Base-by-base conservation (phyloP, 176 grass and related monocot genomes). In the Musa acuminata region DNA sequence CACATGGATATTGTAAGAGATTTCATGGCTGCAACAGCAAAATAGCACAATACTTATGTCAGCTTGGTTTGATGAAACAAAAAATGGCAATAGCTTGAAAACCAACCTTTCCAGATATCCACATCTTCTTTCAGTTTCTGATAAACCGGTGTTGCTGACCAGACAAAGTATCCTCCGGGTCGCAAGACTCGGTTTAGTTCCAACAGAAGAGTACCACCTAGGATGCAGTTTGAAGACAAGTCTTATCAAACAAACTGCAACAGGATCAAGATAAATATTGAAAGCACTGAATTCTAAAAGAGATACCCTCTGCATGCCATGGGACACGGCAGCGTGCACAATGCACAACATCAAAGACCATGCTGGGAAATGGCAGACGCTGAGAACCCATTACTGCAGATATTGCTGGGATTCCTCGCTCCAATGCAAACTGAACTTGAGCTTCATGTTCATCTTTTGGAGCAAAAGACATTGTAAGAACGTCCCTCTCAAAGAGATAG, bases 361-460 rank as follows among this genome's bases (percentile, higher is more conserved):
- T 87, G 82, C 90, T 76, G 16, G 90, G 95, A 69, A 98, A 98
- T 0, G 82, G 88, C 1, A 98, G 90, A 51, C 90, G 88, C 69
- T 94, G 89, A 68, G 95, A 88, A 0, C 95, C 95, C 95, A 91
- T 98, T 79, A 98, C 90, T 62, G 90, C 84, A 78, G 95, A 98
- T 84, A 98, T 98, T 79, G 86, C 86, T 67, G 95, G 95, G 58
- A 98, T 91, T 22, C 95, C 90, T 1, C 95, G 86, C 79, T 93
- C 95, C 8, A 98, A 82, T 73, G 95, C 95, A 74, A 98, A 81
- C 73, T 98, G 95, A 77, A 98, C 82, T 75, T 89, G 95, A 51
- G 95, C 95, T 84, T 91, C 90, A 81, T 98, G 95, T 84, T 93
- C 95, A 80, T 98, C 95, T 62, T 98, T 98, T 13, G 94, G 95